Percentiles rank a stretch among this genome's conserved stretches.
Evolutionary conservation across 2,329 filamentous ascomycete species (phyloP).

Genomic region (Ophiocordyceps australis): DNA sequence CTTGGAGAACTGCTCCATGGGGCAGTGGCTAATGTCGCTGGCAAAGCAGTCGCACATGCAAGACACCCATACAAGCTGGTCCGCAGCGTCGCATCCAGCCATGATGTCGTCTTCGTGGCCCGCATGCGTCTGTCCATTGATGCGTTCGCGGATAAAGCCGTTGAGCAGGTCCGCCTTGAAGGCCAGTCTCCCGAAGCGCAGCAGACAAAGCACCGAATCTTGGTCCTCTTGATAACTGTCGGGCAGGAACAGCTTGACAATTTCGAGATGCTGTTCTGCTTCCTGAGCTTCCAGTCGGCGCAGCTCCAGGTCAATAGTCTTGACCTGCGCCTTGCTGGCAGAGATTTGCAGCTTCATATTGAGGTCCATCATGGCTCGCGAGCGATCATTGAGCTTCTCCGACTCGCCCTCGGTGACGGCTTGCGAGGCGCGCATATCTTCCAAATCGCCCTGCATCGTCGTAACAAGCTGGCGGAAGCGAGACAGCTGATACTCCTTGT

Average conservation of each 20-base stretch:
- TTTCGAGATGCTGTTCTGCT: slow-evolving; percentile 70
- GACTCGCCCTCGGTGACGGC: slow-evolving; percentile 87
- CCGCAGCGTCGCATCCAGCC: slow-evolving; percentile 61
- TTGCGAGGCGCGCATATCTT: slow-evolving; percentile 83
- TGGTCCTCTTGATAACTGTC: slow-evolving; percentile 66
- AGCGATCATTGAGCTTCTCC: slow-evolving; percentile 73
- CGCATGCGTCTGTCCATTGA: slow-evolving; percentile 47
- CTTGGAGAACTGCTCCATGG: slow-evolving; percentile 56
- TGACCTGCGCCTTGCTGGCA: slow-evolving; percentile 79
- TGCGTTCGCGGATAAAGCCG: slow-evolving; percentile 60
- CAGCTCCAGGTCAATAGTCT: slow-evolving; percentile 84
- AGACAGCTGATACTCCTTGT: slow-evolving; percentile 78
- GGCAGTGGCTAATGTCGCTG: slow-evolving; percentile 62
- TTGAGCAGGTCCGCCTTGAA: slow-evolving; percentile 77
- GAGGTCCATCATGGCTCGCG: slow-evolving; percentile 88
- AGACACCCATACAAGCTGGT: slow-evolving; percentile 71
- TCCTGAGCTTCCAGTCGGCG: slow-evolving; percentile 77
- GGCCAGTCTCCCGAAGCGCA: slow-evolving; percentile 71
- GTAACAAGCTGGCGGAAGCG: slow-evolving; percentile 81
- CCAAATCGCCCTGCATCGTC: slow-evolving; percentile 68
- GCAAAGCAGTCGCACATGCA: slow-evolving; percentile 73
- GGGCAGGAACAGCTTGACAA: slow-evolving; percentile 77
- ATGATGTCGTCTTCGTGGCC: slow-evolving; percentile 65
- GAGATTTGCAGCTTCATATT: slow-evolving; percentile 88
- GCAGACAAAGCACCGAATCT: slow-evolving; percentile 73